Evolutionary conservation across 805 yeast species (phyloP).

Genomic region (Metschnikowia santaceciliae): DNA sequence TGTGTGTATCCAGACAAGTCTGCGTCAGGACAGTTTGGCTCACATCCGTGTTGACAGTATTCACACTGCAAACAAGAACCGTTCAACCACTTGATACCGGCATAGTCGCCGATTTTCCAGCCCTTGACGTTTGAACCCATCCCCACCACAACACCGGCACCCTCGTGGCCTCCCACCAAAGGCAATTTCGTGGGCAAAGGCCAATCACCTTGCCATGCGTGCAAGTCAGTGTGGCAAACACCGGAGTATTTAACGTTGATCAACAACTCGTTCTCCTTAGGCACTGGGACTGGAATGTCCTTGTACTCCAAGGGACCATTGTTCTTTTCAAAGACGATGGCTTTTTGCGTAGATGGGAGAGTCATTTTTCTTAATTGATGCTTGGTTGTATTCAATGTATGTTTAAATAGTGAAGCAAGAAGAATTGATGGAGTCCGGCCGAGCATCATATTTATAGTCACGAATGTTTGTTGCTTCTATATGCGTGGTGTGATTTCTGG

Average conservation of each 20-base stretch:
- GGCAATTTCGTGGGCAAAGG: constrained; percentile 43
- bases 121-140: constrained; percentile 39
- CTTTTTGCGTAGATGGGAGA: constrained; percentile 41
- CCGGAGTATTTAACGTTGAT: constrained; percentile 45
- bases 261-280: constrained; percentile 39
- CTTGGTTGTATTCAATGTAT: neutral
- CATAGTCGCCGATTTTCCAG: constrained; percentile 42
- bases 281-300: constrained; percentile 39
- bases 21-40: constrained; percentile 59
- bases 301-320: constrained; percentile 41
- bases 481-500: constrained; percentile 1
- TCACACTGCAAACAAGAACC: constrained; percentile 43
- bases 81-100: constrained; percentile 46
- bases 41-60: constrained; percentile 38
- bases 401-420: neutral
- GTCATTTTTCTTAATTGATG: constrained; percentile 11
- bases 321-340: constrained; percentile 39
- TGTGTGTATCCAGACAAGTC: constrained; percentile 73
- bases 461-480: neutral
- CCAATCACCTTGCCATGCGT: constrained; percentile 48
- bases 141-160: constrained; percentile 46
- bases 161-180: constrained; percentile 47
- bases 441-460: neutral
- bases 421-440: neutral
- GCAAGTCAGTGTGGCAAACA: constrained; percentile 46